These are phyloP conservation scores for Babesia bigemina DNA, from an alignment of 169 alveolate genomes.

Conservation along the genomic window DNA sequence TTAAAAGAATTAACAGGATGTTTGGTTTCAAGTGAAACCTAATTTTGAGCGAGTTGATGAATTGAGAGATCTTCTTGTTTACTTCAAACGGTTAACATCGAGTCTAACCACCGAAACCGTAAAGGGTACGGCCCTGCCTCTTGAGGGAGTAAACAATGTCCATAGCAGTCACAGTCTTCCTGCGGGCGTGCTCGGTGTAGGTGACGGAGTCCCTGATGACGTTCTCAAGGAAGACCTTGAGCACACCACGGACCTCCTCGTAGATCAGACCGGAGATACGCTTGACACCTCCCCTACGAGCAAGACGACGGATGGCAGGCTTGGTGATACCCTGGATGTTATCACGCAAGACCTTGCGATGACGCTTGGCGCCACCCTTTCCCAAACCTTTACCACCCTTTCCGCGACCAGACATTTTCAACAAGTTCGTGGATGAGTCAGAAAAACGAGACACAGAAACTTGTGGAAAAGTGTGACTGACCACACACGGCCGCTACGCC, in stretches of 20 bases:
- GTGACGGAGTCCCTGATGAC: conserved; percentile 99
- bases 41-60: conserved; percentile 57
- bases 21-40: conserved; percentile 75
- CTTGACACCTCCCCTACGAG: conserved; percentile 99
- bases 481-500: conserved; percentile 6
- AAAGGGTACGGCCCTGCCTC: conserved; percentile 99
- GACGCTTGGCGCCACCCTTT: conserved; percentile 98
- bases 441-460: conserved; percentile 51
- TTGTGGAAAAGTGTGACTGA: conserved; percentile 71
- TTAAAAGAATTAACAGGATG: background rate
- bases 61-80: conserved; percentile 26
- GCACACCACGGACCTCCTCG: conserved; percentile 98
- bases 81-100: conserved; percentile 5
- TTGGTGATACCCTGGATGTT: conserved; percentile 99
- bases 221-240: conserved; percentile 96
- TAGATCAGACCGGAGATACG: conserved; percentile 98
- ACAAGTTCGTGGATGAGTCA: conserved; percentile 54
- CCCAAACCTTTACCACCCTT: conserved; percentile 99
- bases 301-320: conserved; percentile 99
- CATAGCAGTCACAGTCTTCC: conserved; percentile 99
- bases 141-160: conserved; percentile 98
- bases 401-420: conserved; percentile 94
- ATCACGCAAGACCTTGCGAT: conserved; percentile 95
- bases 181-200: conserved; percentile 99
- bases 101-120: conserved; percentile 99